Conservation (phyloP, 2,329 filamentous ascomycete genomes). For the Magnaporthiopsis rhizophila region DNA sequence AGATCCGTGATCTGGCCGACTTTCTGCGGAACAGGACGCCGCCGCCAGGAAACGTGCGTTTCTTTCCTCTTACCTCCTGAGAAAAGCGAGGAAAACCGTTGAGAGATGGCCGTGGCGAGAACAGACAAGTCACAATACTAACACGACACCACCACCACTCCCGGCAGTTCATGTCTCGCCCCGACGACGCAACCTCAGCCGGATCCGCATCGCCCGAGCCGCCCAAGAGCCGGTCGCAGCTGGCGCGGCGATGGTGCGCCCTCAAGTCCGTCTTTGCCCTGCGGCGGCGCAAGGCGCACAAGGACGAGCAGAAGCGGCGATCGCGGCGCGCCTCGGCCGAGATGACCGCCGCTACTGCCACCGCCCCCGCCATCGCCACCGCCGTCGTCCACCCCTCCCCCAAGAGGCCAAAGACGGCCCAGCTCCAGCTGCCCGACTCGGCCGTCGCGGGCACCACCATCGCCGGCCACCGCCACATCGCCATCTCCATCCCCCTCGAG, state of each 20-base stretch:
- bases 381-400: background rate
- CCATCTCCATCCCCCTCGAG: conserved; percentile 51
- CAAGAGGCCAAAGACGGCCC: conserved; percentile 11
- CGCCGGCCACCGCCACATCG: conserved; percentile 48
- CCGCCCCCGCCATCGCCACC: background rate
- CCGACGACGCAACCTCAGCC: background rate
- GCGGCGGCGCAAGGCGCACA: conserved; percentile 24
- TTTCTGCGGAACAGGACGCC: conserved; percentile 42
- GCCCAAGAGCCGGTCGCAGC: background rate
- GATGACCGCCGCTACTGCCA: background rate
- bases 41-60: conserved; percentile 32
- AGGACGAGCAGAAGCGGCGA: conserved; percentile 14
- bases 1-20: conserved; percentile 30
- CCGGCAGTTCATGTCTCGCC: conserved; percentile 10
- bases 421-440: conserved; percentile 42
- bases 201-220: background rate
- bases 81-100: background rate
- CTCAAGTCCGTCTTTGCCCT: conserved; percentile 23
- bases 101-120: background rate
- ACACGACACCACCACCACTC: background rate
- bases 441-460: conserved; percentile 46
- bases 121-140: background rate
- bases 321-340: conserved; percentile 8
- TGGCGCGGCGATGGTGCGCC: background rate
- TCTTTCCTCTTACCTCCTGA: too few relatives aligned